A percentile compares a stretch with the other conserved stretches of the same genome.
These are phyloP conservation scores for Kwoniella botswanensis DNA, from an alignment of 768 basidiomycete genomes.

Conservation along the genomic window DNA sequence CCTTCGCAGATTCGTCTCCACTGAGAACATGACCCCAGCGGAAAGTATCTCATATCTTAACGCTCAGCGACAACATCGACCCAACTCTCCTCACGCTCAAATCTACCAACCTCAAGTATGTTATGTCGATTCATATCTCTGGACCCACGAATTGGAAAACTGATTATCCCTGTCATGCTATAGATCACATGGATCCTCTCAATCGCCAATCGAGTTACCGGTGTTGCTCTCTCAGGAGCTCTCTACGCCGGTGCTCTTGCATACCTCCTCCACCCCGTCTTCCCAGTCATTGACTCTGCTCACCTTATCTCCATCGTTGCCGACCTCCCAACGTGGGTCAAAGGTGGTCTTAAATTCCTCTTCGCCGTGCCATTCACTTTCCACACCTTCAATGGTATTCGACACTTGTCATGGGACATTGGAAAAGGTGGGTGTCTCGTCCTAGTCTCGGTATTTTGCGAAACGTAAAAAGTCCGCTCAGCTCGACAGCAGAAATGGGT, in stretches of 20 bases:
- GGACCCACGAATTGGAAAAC: not conserved
- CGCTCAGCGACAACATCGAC: conserved; percentile 83
- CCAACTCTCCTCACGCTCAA: conserved; percentile 90
- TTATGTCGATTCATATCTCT: not conserved
- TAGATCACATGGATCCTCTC: conserved; percentile 89
- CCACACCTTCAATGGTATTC: conserved; percentile 86
- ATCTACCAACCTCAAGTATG: conserved; percentile 70
- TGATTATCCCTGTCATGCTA: not conserved
- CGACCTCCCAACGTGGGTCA: conserved; percentile 74
- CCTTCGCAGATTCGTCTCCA: conserved; percentile 47
- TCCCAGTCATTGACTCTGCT: conserved; percentile 70
- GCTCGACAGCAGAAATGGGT: too few relatives aligned
- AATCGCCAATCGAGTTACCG: conserved; percentile 85
- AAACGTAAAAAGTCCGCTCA: too few relatives aligned
- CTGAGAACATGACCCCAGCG: conserved; percentile 46
- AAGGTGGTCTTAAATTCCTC: conserved; percentile 74
- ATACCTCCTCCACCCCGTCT: conserved; percentile 78
- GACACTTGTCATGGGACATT: conserved; percentile 89
- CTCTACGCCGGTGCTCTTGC: conserved; percentile 86
- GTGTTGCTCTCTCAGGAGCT: conserved; percentile 72
- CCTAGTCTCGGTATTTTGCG: not conserved
- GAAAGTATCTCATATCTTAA: conserved; percentile 70
- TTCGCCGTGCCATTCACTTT: conserved; percentile 87
- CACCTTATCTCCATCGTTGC: conserved; percentile 75
- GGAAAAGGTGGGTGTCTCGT: conserved; percentile 73